Conservation (phyloP, 345 rosid genomes). For the Durio zibethinus region DNA sequence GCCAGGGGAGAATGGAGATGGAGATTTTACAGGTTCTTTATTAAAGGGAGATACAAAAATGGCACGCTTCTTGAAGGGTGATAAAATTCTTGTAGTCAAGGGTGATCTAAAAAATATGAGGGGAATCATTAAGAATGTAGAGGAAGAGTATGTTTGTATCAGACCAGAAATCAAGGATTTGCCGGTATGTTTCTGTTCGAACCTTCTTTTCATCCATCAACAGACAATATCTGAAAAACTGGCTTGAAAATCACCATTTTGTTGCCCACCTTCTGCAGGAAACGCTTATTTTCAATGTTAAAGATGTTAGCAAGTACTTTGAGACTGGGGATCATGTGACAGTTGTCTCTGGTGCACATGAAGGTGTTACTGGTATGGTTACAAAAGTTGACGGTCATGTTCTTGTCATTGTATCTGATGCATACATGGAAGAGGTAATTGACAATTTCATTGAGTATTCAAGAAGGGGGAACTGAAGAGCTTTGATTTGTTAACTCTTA, state of each 20-base stretch:
- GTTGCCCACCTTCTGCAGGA: constrained; percentile 37
- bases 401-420: constrained; percentile 73
- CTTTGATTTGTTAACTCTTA: neutral
- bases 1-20: too few relatives aligned
- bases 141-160: constrained; percentile 74
- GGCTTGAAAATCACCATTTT: constrained; percentile 2
- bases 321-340: constrained; percentile 95
- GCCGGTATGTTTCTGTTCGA: constrained; percentile 55
- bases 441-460: neutral
- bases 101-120: constrained; percentile 85
- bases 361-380: constrained; percentile 93
- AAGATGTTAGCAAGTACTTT: constrained; percentile 83
- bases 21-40: too few relatives aligned
- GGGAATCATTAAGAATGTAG: constrained; percentile 94
- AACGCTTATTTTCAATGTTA: constrained; percentile 70
- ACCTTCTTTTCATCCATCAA: neutral
- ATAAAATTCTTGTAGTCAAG: too few relatives aligned
- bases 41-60: too few relatives aligned
- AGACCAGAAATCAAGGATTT: constrained; percentile 78
- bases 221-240: neutral
- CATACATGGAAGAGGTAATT: constrained; percentile 83
- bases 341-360: constrained; percentile 83
- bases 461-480: neutral
- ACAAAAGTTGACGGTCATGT: constrained; percentile 86
- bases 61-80: too few relatives aligned